Evolutionary conservation across 1,284 basidiomycete species (phyloP).

Genomic region (Trametes sp.): DNA sequence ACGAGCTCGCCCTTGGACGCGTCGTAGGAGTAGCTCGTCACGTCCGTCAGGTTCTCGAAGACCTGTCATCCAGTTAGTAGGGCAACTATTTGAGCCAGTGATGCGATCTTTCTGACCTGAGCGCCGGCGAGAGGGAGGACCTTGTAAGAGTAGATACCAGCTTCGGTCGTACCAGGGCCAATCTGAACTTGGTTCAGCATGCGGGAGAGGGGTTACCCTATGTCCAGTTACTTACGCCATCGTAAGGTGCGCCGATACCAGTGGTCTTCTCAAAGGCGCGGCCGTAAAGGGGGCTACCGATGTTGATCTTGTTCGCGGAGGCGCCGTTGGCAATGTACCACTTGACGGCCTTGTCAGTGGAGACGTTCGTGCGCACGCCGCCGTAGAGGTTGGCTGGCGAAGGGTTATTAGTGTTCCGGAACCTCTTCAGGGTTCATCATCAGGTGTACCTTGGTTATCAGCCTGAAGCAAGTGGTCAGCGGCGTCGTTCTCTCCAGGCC

Average conservation of each 20-base stretch:
- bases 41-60: constrained; percentile 74
- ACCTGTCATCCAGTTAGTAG: constrained; percentile 45
- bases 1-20: constrained; percentile 67
- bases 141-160: constrained; percentile 81
- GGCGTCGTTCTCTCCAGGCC: too few relatives aligned
- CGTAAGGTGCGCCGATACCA: constrained; percentile 80
- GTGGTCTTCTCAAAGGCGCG: constrained; percentile 82
- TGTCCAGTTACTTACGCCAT: constrained; percentile 54
- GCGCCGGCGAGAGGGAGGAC: constrained; percentile 67
- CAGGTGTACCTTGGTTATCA: constrained; percentile 66
- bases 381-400: constrained; percentile 76
- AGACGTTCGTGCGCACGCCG: constrained; percentile 64
- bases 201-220: neutral
- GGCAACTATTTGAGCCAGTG: neutral
- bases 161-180: constrained; percentile 76
- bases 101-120: neutral
- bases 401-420: neutral
- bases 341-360: constrained; percentile 77
- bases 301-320: constrained; percentile 73
- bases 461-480: constrained; percentile 39
- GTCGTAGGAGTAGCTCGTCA: constrained; percentile 84
- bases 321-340: constrained; percentile 77
- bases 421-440: too few relatives aligned
- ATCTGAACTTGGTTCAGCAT: constrained; percentile 51
- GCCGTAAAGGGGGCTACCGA: constrained; percentile 90